A percentile compares a stretch with the other conserved stretches of the same genome.
Evolutionary conservation across 108 stramenopile genomes (phyloP).

Genomic region (Epithemia pelagica): DNA sequence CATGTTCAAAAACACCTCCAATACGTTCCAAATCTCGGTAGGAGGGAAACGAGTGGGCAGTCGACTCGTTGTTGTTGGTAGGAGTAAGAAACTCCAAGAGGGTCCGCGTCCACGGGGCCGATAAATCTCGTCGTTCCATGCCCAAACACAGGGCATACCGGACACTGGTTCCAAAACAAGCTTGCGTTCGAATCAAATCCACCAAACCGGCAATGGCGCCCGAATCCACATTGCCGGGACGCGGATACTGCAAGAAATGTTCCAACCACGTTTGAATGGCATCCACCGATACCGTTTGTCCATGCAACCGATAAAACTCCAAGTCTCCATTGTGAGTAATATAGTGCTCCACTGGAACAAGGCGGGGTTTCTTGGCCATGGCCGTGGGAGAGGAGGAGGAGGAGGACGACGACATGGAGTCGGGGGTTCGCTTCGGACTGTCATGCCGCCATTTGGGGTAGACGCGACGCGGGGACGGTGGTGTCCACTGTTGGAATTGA

Average conservation of each 20-base stretch:
- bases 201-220: conserved; percentile 69
- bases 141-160: conserved; percentile 59
- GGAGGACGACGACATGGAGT: neutral
- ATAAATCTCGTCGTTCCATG: neutral
- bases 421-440: neutral
- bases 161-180: conserved; percentile 57
- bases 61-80: neutral
- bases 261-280: conserved; percentile 58
- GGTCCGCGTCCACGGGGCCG: too few relatives aligned
- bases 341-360: conserved; percentile 41
- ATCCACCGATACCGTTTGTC: conserved; percentile 55
- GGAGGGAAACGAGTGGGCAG: conserved; percentile 27
- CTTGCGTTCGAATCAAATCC: conserved; percentile 59
- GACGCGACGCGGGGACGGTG: conserved; percentile 20
- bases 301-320: conserved; percentile 63
- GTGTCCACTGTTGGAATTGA: conserved; percentile 73
- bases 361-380: neutral
- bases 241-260: conserved; percentile 29
- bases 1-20: conserved; percentile 53
- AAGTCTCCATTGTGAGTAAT: conserved; percentile 88
- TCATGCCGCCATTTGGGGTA: conserved; percentile 6
- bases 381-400: too few relatives aligned
- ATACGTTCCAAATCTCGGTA: conserved; percentile 48
- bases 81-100: too few relatives aligned
- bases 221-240: conserved; percentile 60